Percentiles rank a stretch among this genome's conserved stretches.
These are phyloP conservation scores for Ophidiomyces ophidiicola DNA, from an alignment of 2,329 filamentous ascomycete genomes.

Conservation along the genomic window DNA sequence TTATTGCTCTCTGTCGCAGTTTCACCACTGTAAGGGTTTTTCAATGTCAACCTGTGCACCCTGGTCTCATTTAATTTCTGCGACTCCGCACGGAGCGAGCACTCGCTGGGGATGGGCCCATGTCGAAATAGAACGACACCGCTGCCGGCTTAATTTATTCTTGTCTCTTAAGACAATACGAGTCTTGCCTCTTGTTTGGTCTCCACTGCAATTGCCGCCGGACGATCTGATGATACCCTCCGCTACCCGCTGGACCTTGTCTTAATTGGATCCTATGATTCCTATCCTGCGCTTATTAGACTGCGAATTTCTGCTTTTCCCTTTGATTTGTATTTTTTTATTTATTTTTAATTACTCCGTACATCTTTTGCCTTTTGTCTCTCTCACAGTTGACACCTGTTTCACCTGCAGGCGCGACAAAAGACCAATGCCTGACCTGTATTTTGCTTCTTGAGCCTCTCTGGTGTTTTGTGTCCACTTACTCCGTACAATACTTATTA, in stretches of 20 bases:
- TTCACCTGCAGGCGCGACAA: constrained; percentile 6
- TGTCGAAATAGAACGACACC: background rate
- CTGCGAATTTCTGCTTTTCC: too few relatives aligned
- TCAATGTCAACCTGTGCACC: constrained; percentile 5
- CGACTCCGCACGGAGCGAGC: constrained; percentile 1
- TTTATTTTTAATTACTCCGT: constrained; percentile 3
- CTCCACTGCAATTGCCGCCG: too few relatives aligned
- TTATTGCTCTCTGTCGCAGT: constrained; percentile 10
- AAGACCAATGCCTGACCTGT: constrained; percentile 1
- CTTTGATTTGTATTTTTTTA: too few relatives aligned
- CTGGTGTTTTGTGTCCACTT: constrained; percentile 9
- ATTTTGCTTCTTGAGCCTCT: constrained; percentile 1
- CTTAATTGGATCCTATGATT: background rate
- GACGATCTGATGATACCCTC: background rate
- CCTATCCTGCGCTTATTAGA: too few relatives aligned
- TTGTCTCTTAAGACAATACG: constrained; percentile 4
- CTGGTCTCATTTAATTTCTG: constrained; percentile 11
- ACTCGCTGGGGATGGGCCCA: constrained; percentile 2
- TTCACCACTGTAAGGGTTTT: constrained; percentile 12
- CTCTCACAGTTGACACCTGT: constrained; percentile 9
- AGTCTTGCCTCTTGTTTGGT: constrained; percentile 10
- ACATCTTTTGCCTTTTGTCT: background rate
- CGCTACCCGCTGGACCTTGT: constrained; percentile 5
- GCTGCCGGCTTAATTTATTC: background rate
- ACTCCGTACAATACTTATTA: constrained; percentile 14